Evolutionary conservation across 768 basidiomycete genomes (phyloP), one percentile per base, ranked within the genome.

Genomic region (Kwoniella heveanensis): DNA sequence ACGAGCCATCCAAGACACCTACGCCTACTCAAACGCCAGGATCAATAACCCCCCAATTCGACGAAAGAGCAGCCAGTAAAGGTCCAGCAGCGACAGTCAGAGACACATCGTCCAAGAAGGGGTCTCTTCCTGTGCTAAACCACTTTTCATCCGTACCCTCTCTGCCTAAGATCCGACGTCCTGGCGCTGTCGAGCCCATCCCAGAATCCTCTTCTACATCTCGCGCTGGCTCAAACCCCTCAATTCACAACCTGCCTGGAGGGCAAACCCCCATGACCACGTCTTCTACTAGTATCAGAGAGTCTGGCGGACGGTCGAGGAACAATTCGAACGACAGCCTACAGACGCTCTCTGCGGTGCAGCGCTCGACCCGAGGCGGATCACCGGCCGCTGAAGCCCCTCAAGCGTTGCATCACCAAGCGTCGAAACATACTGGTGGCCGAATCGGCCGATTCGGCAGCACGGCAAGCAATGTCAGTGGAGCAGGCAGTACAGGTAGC

Each of bases 61-160:
- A 55, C 7, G 26, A 54, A 19, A n/a, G 44, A 29, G 21, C 53
- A 15, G 48, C 37, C 9, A 19, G 17, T 15, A 37, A 21, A 62
- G 27, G 55, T 17, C 22, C 48, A 21, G 63, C 66, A 6, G 61
- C 61, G 6, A 57, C 57, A 8, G 36, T 49, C 5, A 19, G 36
- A 26, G 39, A 51, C 36, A 54, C 52, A 36, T 46, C 62, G 13
- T 54, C 56, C 21, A 37, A 55, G 26, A 64, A 64, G 30, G 39
- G 48, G 24, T 62, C 66, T 10, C 53, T 59, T 15, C 61, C 54
- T 12, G 64, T 55, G 2, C 60, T 68, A 15, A 69, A 64, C 27
- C 70, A 70, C 55, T 71, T 67, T 54, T 52, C 69, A 12, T 71
- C 71, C 3, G 65, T 66, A 7, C 69, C 74, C 2, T 60, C 67